Evolutionary conservation across 2,329 filamentous ascomycete genomes (phyloP).

Genomic region (Monilinia polystroma): DNA sequence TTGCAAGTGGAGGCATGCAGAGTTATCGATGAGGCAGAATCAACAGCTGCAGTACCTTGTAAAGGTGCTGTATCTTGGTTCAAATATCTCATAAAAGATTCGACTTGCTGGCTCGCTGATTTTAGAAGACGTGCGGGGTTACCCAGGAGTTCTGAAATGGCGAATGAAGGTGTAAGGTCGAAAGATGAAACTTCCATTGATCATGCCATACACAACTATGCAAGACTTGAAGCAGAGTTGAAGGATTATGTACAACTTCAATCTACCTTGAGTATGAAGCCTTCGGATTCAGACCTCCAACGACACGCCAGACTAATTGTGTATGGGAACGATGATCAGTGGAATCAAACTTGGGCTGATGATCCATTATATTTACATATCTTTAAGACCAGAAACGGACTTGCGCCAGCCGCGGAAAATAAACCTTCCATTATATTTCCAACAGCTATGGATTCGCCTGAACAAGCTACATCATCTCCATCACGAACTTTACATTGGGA

Average conservation of each 20-base stretch:
- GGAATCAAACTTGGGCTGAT: conserved; percentile 64
- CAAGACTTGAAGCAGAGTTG: conserved; percentile 53
- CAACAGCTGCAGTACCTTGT: conserved; percentile 37
- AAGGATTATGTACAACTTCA: conserved; percentile 52
- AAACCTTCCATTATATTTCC: conserved; percentile 26
- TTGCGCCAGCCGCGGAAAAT: conserved; percentile 29
- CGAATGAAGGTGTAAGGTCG: conserved; percentile 49
- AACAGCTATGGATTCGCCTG: conserved; percentile 1
- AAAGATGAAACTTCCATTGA: conserved; percentile 56
- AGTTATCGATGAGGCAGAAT: conserved; percentile 57
- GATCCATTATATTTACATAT: conserved; percentile 52
- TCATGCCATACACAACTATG: conserved; percentile 59
- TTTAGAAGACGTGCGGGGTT: conserved; percentile 58
- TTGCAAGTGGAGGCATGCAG: conserved; percentile 59
- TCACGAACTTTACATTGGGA: conserved; percentile 36
- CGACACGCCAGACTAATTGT: conserved; percentile 59
- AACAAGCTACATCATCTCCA: conserved; percentile 25
- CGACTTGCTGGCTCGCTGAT: conserved; percentile 54
- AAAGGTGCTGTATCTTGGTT: conserved; percentile 51
- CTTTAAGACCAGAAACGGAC: conserved; percentile 46
- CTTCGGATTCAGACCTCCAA: conserved; percentile 56
- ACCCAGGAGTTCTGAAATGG: conserved; percentile 56
- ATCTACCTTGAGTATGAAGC: conserved; percentile 47
- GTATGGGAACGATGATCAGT: conserved; percentile 60
- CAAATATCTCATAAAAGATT: conserved; percentile 51